These are phyloP conservation scores for Verticillium alfalfae DNA, from an alignment of 2,329 filamentous ascomycete genomes.

Conservation along the genomic window DNA sequence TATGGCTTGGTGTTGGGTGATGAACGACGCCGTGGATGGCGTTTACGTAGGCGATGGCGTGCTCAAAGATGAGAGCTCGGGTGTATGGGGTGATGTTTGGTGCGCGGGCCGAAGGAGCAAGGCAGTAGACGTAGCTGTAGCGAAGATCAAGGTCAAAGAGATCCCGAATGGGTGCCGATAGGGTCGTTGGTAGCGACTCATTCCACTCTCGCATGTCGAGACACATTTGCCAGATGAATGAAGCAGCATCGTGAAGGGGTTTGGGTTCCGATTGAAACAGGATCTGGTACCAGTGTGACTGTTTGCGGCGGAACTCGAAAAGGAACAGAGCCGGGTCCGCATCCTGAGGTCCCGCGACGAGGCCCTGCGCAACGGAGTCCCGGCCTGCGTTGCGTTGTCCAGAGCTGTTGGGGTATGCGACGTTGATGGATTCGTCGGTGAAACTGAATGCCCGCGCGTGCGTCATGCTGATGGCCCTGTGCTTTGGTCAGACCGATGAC, in stretches of 20 bases:
- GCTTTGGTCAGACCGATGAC: slow-evolving; percentile 5
- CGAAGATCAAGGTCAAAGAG: slow-evolving; percentile 84
- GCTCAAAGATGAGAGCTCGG: slow-evolving; percentile 78
- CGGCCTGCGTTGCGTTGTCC: not conserved
- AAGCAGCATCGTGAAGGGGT: slow-evolving; percentile 61
- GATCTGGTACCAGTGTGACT: slow-evolving; percentile 86
- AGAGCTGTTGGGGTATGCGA: slow-evolving; percentile 63
- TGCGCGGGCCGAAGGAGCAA: slow-evolving; percentile 72
- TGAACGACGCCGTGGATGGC: slow-evolving; percentile 65
- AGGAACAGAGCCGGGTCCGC: slow-evolving; percentile 70
- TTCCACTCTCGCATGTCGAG: slow-evolving; percentile 77
- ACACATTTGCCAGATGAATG: slow-evolving; percentile 72
- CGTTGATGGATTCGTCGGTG: slow-evolving; percentile 80
- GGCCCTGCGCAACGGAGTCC: slow-evolving; percentile 20
- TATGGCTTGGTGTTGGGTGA: slow-evolving; percentile 39
- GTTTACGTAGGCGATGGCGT: slow-evolving; percentile 75
- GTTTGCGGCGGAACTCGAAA: slow-evolving; percentile 76
- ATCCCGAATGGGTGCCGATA: slow-evolving; percentile 61
- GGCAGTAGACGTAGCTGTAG: slow-evolving; percentile 86
- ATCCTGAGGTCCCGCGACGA: slow-evolving; percentile 39
- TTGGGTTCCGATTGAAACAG: slow-evolving; percentile 74
- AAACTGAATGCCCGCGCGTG: slow-evolving; percentile 88
- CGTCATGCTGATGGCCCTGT: slow-evolving; percentile 79
- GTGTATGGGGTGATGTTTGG: slow-evolving; percentile 71
- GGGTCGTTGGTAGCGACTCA: slow-evolving; percentile 62